Evolutionary conservation across 2,329 filamentous ascomycete species (phyloP).

Genomic region (Pseudogymnoascus sp.): DNA sequence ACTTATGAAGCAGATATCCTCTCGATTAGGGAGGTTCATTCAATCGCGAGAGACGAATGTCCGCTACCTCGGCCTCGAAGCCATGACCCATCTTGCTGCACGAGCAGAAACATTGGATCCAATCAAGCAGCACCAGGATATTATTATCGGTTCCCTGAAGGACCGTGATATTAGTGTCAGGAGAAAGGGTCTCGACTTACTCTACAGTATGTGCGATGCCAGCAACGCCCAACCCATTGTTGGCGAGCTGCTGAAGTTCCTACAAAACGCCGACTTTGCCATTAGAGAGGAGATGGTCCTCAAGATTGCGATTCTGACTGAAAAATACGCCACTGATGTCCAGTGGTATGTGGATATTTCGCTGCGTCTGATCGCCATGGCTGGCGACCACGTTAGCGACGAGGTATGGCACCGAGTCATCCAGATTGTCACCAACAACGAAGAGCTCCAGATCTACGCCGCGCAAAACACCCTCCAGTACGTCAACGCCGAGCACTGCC

Average conservation of each 20-base stretch:
- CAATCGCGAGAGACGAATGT: conserved; percentile 96
- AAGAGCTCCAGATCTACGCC: conserved; percentile 93
- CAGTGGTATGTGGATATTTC: conserved; percentile 99
- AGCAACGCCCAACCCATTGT: conserved; percentile 93
- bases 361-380: conserved; percentile 86
- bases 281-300: conserved; percentile 99
- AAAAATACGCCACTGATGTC: conserved; percentile 96
- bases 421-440: conserved; percentile 98
- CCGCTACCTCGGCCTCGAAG: conserved; percentile 87
- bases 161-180: conserved; percentile 96
- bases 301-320: conserved; percentile 95
- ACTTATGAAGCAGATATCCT: conserved; percentile 92
- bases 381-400: conserved; percentile 95
- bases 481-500: conserved; percentile 84
- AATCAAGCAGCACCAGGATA: conserved; percentile 95
- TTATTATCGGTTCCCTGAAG: conserved; percentile 88
- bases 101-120: conserved; percentile 89
- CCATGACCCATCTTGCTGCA: conserved; percentile 95
- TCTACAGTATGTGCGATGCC: conserved; percentile 99
- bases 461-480: conserved; percentile 90
- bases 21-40: conserved; percentile 86
- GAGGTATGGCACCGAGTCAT: conserved; percentile 99
- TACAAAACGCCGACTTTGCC: conserved; percentile 94
- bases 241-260: conserved; percentile 83
- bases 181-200: conserved; percentile 85